A percentile compares a stretch with the other conserved stretches of the same genome.
phyloP scores from a whole-genome alignment of 805 yeast species.

The Ogataea henricii region DNA sequence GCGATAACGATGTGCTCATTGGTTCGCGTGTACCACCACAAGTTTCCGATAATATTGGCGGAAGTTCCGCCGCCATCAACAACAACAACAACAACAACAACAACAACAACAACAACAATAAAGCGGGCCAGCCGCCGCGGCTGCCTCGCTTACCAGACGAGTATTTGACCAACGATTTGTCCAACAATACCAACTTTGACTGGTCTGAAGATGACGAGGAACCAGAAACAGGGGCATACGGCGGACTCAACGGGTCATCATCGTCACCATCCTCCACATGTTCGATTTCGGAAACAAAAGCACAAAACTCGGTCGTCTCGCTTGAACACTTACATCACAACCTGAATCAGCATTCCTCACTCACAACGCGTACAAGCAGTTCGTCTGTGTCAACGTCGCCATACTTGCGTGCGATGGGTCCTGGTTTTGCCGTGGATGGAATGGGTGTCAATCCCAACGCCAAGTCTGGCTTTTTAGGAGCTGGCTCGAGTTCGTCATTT shows the following conservation, averaged over 20 bases:
- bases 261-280: constrained; percentile 21
- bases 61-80: too few relatives aligned
- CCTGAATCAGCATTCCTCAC: constrained; percentile 8
- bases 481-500: constrained; percentile 59
- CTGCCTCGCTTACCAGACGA: constrained; percentile 32
- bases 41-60: not conserved
- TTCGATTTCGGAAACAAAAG: constrained; percentile 15
- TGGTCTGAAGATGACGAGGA: constrained; percentile 59
- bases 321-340: constrained; percentile 12
- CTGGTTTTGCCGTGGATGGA: constrained; percentile 46
- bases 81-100: too few relatives aligned
- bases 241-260: constrained; percentile 11
- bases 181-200: constrained; percentile 51
- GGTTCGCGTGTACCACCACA: too few relatives aligned
- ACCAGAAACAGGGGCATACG: constrained; percentile 12
- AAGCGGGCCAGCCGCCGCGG: constrained; percentile 6
- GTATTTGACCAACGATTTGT: constrained; percentile 22
- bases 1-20: not conserved
- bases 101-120: too few relatives aligned
- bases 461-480: constrained; percentile 63
- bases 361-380: constrained; percentile 20
- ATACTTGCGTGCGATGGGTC: constrained; percentile 20
- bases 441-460: constrained; percentile 61
- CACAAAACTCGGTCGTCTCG: constrained; percentile 20
- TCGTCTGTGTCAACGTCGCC: constrained; percentile 29